phyloP scores from a whole-genome alignment of 1,284 basidiomycete genomes.

The Volvariella surrecta region DNA sequence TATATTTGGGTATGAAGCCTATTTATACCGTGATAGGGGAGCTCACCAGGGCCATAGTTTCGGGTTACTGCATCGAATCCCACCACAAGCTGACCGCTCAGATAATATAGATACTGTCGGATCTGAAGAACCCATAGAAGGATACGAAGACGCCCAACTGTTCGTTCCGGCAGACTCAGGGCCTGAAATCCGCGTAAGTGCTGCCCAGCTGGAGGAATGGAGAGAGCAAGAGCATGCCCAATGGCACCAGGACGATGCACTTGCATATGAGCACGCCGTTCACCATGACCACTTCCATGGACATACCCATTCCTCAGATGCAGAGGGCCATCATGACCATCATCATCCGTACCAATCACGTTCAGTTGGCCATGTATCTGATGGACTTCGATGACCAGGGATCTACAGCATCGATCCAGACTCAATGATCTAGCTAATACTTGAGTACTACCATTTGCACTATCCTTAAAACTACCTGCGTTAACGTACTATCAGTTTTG shows the following conservation, averaged over 20 bases:
- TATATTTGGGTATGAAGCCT: conserved; percentile 73
- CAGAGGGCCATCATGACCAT: too few species aligned
- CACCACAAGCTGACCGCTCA: conserved; percentile 51
- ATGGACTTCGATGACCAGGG: too few species aligned
- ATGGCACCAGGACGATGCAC: conserved; percentile 19
- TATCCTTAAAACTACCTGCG: too few species aligned
- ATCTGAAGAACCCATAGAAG: conserved; percentile 29
- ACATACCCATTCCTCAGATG: neutral
- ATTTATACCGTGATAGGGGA: conserved; percentile 1
- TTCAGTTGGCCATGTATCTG: too few species aligned
- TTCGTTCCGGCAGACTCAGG: conserved; percentile 66
- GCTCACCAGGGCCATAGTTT: conserved; percentile 34
- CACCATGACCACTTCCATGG: neutral
- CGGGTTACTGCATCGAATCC: conserved; percentile 87
- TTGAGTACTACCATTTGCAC: too few species aligned
- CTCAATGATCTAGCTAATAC: too few species aligned
- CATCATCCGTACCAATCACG: too few species aligned
- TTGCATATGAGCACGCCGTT: too few species aligned
- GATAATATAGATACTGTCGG: conserved; percentile 40
- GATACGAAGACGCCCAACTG: conserved; percentile 53
- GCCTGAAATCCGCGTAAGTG: conserved; percentile 22
- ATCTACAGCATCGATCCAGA: too few species aligned
- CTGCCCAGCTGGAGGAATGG: conserved; percentile 25
- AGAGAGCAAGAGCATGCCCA: conserved; percentile 32
- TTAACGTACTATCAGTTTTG: too few species aligned